Conservation (phyloP, 2,329 filamentous ascomycete species). For the Apiospora marii region DNA sequence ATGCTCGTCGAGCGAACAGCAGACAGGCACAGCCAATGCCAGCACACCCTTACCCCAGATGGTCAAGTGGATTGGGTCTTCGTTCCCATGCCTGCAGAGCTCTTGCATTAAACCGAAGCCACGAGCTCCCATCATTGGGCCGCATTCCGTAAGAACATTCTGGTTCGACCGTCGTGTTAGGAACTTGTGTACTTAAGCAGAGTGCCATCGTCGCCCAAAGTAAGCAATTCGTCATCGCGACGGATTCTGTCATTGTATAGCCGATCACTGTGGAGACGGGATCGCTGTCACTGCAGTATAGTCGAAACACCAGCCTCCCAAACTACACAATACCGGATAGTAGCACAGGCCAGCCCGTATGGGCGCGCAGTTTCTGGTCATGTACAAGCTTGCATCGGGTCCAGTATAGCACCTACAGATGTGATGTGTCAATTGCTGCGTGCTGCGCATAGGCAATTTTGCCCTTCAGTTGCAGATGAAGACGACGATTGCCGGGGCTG, state of each 20-base stretch:
- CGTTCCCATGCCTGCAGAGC: conserved; percentile 13
- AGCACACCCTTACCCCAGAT: conserved; percentile 21
- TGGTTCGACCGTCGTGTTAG: neutral
- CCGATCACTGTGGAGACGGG: conserved; percentile 5
- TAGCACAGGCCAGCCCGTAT: neutral
- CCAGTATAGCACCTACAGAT: neutral
- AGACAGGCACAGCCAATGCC: conserved; percentile 2
- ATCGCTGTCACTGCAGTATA: conserved; percentile 13
- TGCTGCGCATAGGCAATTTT: neutral
- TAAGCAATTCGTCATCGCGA: conserved; percentile 15
- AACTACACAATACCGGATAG: neutral
- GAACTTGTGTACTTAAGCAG: conserved; percentile 10
- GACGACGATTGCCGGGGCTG: neutral
- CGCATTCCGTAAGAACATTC: conserved; percentile 9
- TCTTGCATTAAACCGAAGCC: conserved; percentile 20
- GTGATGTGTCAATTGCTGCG: neutral
- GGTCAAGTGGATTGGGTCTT: conserved; percentile 11
- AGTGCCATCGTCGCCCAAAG: neutral
- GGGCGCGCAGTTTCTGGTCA: neutral
- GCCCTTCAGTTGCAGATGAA: neutral
- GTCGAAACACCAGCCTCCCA: conserved; percentile 19
- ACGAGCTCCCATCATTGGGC: conserved; percentile 11
- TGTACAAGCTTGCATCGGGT: neutral
- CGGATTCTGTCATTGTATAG: conserved; percentile 7
- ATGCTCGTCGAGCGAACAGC: conserved; percentile 15